These are phyloP conservation scores for Cercospora beticola DNA, from an alignment of 2,329 filamentous ascomycete genomes.

Conservation along the genomic window DNA sequence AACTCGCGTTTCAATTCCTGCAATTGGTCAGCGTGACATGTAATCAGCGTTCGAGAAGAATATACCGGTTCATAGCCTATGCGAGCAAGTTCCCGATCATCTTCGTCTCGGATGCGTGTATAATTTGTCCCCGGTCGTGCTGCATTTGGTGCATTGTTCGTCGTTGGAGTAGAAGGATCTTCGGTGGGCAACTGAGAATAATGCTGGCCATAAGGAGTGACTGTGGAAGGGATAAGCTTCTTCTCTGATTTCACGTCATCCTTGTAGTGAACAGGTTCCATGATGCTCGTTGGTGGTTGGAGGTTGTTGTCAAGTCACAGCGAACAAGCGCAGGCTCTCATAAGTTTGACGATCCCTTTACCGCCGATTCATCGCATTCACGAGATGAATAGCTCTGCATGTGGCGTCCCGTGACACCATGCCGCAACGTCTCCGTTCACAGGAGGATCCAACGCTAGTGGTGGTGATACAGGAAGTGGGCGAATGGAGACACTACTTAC, in stretches of 20 bases:
- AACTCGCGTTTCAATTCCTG: conserved; percentile 64
- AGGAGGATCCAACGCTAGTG: neutral
- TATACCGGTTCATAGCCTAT: conserved; percentile 64
- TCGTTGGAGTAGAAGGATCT: neutral
- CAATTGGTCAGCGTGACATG: neutral
- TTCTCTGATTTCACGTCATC: conserved; percentile 15
- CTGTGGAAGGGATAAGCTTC: conserved; percentile 2
- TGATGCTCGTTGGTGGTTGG: conserved; percentile 7
- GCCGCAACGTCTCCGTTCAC: neutral
- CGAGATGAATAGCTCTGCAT: conserved; percentile 1
- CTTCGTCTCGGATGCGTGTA: conserved; percentile 47
- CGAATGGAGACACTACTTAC: conserved; percentile 5
- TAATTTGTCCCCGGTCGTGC: neutral
- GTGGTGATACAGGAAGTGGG: conserved; percentile 7
- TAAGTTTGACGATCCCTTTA: conserved; percentile 11
- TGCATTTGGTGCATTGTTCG: neutral
- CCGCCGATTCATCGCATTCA: conserved; percentile 16
- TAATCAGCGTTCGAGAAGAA: neutral
- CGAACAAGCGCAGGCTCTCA: neutral
- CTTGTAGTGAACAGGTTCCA: conserved; percentile 17
- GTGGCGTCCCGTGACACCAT: conserved; percentile 13
- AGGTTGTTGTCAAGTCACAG: conserved; percentile 3
- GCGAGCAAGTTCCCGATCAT: conserved; percentile 59
- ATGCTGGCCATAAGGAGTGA: conserved; percentile 1
- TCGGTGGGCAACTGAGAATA: neutral